Evolutionary conservation across 1,284 basidiomycete species (phyloP), one percentile per base, ranked within the genome.

Genomic region (Rhodotorula sp.): DNA sequence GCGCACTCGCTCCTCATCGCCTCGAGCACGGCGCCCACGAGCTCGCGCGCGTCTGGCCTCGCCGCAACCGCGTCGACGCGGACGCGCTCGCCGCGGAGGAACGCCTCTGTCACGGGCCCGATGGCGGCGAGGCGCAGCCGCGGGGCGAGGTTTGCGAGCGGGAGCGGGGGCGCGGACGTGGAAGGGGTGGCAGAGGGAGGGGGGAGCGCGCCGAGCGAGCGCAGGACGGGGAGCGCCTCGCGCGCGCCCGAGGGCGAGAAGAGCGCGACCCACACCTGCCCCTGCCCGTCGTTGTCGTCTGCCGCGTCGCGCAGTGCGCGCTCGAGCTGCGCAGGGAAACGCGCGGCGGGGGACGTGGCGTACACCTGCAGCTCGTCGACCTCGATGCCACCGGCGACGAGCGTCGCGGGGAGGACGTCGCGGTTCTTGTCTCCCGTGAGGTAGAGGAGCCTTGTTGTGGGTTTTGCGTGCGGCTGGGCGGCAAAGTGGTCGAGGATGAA

Each of bases 371-470:
- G 51, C 29, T 32, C 51, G 51, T 34, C n/a, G 17, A n/a, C 12
- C 21, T 22, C 27, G 27, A 51, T 51, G 2, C n/a, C 13, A 3
- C 50, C 50, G 1, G n/a, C 50, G 7, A 25, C 46, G 46, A 48
- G 46, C 19, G 17, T 3, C n/a, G n/a, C n/a, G n/a, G 86, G 83
- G 4, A 92, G 80, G 0, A 86, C 88, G 74, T 91, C 90, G 27
- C 86, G 84, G 71, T 90, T 92, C 83, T 91, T 92, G 83, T 92
- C 91, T 27, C 91, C 91, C 10, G 87, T 89, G 15, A 93, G 84
- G 79, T 90, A 91, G 21, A 93, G 80, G 63, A 92, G 76, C 51
- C 50, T n/a, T 5, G 22, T 25, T 29, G 22, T 44, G 22, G 32
- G 17, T 17, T 8, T 27, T 5, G 32, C 41, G 2, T 27, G 25